Evolutionary conservation across 495 filamentous ascomycete genomes (phyloP).

Genomic region (Hypoxylon subgilvum): DNA sequence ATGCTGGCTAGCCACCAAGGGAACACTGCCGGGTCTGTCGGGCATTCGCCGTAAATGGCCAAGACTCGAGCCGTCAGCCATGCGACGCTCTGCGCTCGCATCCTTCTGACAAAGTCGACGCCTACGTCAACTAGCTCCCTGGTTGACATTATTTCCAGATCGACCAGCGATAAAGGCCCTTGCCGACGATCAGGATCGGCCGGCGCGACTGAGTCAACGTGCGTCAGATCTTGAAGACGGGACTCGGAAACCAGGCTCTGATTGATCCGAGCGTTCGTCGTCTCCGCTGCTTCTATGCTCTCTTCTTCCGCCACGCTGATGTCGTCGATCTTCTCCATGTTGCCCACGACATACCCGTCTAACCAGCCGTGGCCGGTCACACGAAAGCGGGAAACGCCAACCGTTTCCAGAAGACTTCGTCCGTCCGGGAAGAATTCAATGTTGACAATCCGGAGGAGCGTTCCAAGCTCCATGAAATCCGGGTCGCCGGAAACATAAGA

Average conservation of each 20-base stretch:
- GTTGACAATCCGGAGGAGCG: constrained; percentile 73
- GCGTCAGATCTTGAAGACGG: constrained; percentile 2
- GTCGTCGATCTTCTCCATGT: constrained; percentile 76
- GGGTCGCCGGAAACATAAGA: constrained; percentile 37
- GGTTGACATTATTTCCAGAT: constrained; percentile 70
- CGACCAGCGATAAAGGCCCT: constrained; percentile 33
- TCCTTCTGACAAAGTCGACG: constrained; percentile 69
- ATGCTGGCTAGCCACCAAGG: constrained; percentile 92
- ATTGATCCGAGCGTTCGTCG: constrained; percentile 32
- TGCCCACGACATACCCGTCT: constrained; percentile 80
- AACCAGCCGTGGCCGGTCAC: constrained; percentile 65
- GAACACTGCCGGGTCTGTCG: constrained; percentile 75
- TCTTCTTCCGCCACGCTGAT: constrained; percentile 83
- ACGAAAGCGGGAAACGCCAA: constrained; percentile 76
- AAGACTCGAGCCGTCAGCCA: constrained; percentile 77
- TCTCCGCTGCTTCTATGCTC: constrained; percentile 69
- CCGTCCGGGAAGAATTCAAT: constrained; percentile 78
- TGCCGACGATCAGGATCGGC: constrained; percentile 14
- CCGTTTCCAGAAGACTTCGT: constrained; percentile 76
- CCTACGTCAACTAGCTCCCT: constrained; percentile 67
- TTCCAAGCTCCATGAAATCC: constrained; percentile 75
- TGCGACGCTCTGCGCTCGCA: constrained; percentile 67
- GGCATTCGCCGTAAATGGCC: constrained; percentile 76
- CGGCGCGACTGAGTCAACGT: background rate
- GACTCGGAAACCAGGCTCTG: constrained; percentile 18